These are phyloP conservation scores for Naganishia randhawae DNA, from an alignment of 768 basidiomycete genomes.

Conservation along the genomic window DNA sequence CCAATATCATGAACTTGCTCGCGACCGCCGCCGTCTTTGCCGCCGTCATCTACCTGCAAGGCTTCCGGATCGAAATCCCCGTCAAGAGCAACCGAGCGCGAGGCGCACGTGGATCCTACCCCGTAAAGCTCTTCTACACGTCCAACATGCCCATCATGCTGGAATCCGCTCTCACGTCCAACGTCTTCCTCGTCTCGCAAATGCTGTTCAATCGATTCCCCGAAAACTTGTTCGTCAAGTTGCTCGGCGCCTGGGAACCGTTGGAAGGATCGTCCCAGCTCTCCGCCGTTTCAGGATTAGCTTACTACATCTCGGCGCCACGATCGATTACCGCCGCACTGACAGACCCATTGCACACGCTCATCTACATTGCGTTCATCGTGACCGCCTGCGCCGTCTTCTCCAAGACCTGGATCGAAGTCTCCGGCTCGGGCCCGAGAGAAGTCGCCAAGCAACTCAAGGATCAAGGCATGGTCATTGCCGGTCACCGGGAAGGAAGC, in stretches of 20 bases:
- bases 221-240: slow-evolving; percentile 76
- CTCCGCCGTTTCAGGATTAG: slow-evolving; percentile 79
- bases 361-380: slow-evolving; percentile 86
- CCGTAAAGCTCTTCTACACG: slow-evolving; percentile 98
- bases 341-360: slow-evolving; percentile 88
- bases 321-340: slow-evolving; percentile 83
- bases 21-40: slow-evolving; percentile 89
- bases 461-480: slow-evolving; percentile 88
- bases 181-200: slow-evolving; percentile 93
- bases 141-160: slow-evolving; percentile 99
- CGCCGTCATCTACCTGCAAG: slow-evolving; percentile 94
- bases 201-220: slow-evolving; percentile 94
- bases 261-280: slow-evolving; percentile 85
- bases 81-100: slow-evolving; percentile 95
- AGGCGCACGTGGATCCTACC: slow-evolving; percentile 92
- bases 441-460: slow-evolving; percentile 98
- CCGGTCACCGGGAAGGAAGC: slow-evolving; percentile 85
- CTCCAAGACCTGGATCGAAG: slow-evolving; percentile 99
- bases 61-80: slow-evolving; percentile 97
- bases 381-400: slow-evolving; percentile 91
- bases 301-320: slow-evolving; percentile 98
- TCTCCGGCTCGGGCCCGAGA: slow-evolving; percentile 89
- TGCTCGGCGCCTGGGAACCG: slow-evolving; percentile 99
- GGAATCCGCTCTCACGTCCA: slow-evolving; percentile 83
- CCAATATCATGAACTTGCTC: slow-evolving; percentile 96